Conservation (phyloP, 257 asterid species). For the Rubia yunnanensis region DNA sequence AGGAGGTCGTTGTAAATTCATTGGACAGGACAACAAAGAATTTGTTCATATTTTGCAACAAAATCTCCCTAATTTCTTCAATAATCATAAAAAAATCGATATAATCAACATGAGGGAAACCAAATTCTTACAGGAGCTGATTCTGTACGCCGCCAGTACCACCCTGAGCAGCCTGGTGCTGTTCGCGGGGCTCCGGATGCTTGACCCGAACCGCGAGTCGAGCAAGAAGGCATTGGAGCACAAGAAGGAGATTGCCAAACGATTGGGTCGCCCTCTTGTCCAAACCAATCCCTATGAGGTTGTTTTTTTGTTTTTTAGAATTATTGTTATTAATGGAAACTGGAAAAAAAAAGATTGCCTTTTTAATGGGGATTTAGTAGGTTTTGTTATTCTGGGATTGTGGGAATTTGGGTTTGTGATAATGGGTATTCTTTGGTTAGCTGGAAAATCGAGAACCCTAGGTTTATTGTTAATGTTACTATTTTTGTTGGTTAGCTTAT, state of each 20-base stretch:
- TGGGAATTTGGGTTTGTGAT: background rate
- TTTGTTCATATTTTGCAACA: background rate
- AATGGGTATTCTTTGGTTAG: background rate
- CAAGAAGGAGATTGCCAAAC: slow-evolving; percentile 82
- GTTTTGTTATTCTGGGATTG: background rate
- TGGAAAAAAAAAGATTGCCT: background rate
- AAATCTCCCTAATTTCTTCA: background rate
- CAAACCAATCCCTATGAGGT: slow-evolving; percentile 87
- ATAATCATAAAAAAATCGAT: background rate
- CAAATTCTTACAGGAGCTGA: slow-evolving; percentile 49
- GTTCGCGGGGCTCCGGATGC: slow-evolving; percentile 56
- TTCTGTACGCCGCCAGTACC: slow-evolving; percentile 82
- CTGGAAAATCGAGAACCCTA: too few relatives aligned
- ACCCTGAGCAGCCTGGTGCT: slow-evolving; percentile 74
- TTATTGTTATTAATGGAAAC: background rate
- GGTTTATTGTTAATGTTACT: too few relatives aligned
- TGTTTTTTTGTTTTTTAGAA: slow-evolving; percentile 38
- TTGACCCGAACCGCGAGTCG: slow-evolving; percentile 86
- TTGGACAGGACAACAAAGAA: too few relatives aligned
- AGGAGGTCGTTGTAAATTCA: too few relatives aligned
- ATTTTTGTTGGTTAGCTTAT: background rate
- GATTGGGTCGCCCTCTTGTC: slow-evolving; percentile 80
- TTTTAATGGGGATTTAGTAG: background rate
- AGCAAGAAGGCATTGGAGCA: slow-evolving; percentile 71
- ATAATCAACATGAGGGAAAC: slow-evolving; percentile 31